Evolutionary conservation across 2,329 filamentous ascomycete species (phyloP).

Genomic region (Pseudogymnoascus sp.): DNA sequence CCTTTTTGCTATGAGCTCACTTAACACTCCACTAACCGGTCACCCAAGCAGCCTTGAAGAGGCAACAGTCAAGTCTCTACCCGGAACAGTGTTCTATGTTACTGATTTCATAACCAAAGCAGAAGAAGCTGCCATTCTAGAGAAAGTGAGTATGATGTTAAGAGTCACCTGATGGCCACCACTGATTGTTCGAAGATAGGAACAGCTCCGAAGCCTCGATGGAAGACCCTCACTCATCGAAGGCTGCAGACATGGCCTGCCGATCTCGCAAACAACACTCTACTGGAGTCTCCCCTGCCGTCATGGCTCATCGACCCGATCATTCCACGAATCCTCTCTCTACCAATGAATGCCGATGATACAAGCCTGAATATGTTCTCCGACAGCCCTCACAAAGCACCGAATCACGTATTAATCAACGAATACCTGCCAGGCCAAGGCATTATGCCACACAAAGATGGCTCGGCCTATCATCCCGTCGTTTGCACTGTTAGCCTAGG

Average conservation of each 20-base stretch:
- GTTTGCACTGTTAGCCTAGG: conserved; percentile 89
- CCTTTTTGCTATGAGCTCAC: conserved; percentile 8
- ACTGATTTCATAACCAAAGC: conserved; percentile 70
- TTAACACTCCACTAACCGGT: conserved; percentile 8
- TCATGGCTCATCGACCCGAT: conserved; percentile 65
- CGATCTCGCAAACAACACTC: conserved; percentile 66
- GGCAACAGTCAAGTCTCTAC: conserved; percentile 45
- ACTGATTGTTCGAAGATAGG: conserved; percentile 35
- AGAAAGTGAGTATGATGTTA: conserved; percentile 46
- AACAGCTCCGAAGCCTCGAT: conserved; percentile 63
- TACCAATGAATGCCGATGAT: conserved; percentile 31
- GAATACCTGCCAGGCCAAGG: conserved; percentile 82
- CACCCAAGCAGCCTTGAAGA: conserved; percentile 43
- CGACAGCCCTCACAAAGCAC: conserved; percentile 61
- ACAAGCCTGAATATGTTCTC: conserved; percentile 40
- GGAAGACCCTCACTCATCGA: conserved; percentile 82
- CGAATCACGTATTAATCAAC: conserved; percentile 91
- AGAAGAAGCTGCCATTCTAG: conserved; percentile 63
- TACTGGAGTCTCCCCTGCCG: conserved; percentile 68
- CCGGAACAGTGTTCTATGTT: conserved; percentile 70
- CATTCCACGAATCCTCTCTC: conserved; percentile 49
- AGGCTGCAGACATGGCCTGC: conserved; percentile 88
- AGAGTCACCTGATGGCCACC: neutral
- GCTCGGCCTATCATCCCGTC: conserved; percentile 73
- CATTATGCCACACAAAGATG: conserved; percentile 98